Evolutionary conservation across 2,329 filamentous ascomycete genomes (phyloP).

Genomic region (Xylaria polymorpha): DNA sequence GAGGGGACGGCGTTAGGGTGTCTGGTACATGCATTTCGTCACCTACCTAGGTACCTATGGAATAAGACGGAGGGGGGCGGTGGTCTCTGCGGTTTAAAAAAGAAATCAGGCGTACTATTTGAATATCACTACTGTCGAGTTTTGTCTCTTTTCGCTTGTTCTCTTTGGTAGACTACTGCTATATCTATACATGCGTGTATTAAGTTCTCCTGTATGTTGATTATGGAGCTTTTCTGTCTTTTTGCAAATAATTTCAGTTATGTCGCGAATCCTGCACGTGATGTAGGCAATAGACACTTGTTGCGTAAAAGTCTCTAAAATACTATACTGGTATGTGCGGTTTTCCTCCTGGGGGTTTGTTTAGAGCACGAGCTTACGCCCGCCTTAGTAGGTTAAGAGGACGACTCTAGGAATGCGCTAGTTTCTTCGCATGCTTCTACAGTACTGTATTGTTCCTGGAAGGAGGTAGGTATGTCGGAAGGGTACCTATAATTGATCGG

Average conservation of each 20-base stretch:
- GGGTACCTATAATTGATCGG: no score
- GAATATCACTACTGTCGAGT: slow-evolving; percentile 18
- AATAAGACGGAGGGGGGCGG: slow-evolving; percentile 1
- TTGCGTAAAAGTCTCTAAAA: no score
- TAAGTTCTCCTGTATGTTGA: background rate
- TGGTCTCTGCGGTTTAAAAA: slow-evolving; percentile 18
- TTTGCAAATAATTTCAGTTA: no score
- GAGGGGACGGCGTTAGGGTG: slow-evolving; percentile 23
- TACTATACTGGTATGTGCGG: background rate
- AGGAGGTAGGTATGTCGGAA: no score
- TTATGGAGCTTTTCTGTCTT: background rate
- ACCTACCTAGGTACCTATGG: background rate
- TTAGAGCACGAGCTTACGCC: background rate
- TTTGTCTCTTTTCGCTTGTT: background rate
- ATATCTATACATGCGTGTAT: no score
- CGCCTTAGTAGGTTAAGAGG: background rate
- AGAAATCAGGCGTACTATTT: slow-evolving; percentile 19
- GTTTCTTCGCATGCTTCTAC: background rate
- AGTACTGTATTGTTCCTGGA: no score
- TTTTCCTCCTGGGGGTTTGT: background rate
- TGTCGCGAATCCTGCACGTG: no score
- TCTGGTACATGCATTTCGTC: slow-evolving; percentile 12
- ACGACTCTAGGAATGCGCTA: background rate
- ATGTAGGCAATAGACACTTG: no score
- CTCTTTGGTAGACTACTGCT: background rate